These are phyloP conservation scores for Penicillium sp. DNA, from an alignment of 2,329 filamentous ascomycete genomes.

Conservation along the genomic window DNA sequence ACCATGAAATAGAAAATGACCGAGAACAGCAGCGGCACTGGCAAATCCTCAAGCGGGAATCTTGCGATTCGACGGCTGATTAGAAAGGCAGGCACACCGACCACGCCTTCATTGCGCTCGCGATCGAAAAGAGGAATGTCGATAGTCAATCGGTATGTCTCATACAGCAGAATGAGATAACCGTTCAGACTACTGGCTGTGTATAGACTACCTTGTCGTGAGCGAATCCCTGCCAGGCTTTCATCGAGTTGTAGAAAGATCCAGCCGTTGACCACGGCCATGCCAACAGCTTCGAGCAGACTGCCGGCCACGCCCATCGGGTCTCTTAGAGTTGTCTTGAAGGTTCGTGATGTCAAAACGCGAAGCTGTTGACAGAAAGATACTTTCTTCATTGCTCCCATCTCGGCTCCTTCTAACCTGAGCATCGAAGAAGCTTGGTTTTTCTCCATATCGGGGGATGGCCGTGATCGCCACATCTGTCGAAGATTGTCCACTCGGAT, in stretches of 20 bases:
- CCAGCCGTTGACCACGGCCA: constrained; percentile 68
- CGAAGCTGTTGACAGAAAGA: constrained; percentile 58
- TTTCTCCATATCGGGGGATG: neutral
- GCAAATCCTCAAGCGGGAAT: constrained; percentile 65
- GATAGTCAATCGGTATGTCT: constrained; percentile 67
- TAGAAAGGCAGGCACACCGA: constrained; percentile 64
- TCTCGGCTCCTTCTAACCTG: neutral
- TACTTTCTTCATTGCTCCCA: constrained; percentile 41
- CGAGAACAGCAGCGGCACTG: constrained; percentile 65
- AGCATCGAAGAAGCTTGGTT: neutral
- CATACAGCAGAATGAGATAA: constrained; percentile 70
- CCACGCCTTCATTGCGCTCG: constrained; percentile 67
- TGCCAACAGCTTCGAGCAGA: constrained; percentile 62
- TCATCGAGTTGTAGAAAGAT: constrained; percentile 63
- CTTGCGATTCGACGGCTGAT: constrained; percentile 65
- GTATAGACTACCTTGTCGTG: constrained; percentile 67
- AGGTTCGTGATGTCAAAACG: constrained; percentile 63
- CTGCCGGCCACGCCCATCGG: constrained; percentile 69
- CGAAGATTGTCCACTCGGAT: constrained; percentile 59
- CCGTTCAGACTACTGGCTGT: constrained; percentile 67
- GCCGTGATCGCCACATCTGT: constrained; percentile 49
- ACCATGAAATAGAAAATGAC: constrained; percentile 74
- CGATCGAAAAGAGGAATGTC: constrained; percentile 73
- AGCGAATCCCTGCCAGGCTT: constrained; percentile 66
- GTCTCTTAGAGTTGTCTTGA: constrained; percentile 69